phyloP scores from a whole-genome alignment of 179 eudicot species.

The Silene noctiflora region DNA sequence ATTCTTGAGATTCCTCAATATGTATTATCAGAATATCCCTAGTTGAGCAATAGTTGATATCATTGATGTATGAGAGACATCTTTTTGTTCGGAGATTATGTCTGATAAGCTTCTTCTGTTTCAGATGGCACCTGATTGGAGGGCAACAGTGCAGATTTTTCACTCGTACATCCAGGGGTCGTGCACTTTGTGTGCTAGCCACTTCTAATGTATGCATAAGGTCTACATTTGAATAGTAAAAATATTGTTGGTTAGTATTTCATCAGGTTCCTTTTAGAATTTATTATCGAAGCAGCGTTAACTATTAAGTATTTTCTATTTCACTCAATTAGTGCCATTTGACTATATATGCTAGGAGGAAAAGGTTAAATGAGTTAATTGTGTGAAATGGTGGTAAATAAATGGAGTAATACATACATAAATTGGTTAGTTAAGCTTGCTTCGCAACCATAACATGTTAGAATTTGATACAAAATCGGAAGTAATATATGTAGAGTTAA shows the following conservation, averaged over 20 bases:
- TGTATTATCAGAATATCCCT: neutral
- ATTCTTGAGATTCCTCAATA: neutral
- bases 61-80: neutral
- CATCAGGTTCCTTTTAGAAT: constrained; percentile 32
- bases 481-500: neutral
- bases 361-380: neutral
- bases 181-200: constrained; percentile 51
- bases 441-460: neutral
- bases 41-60: neutral
- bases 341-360: neutral
- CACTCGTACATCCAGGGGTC: constrained; percentile 39
- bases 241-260: constrained; percentile 48
- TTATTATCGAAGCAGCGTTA: constrained; percentile 12
- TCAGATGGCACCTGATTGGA: constrained; percentile 51
- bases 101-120: constrained; percentile 17
- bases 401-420: neutral
- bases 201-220: constrained; percentile 69
- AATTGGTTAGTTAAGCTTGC: neutral
- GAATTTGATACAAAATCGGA: neutral
- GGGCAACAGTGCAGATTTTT: constrained; percentile 29
- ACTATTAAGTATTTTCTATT: neutral
- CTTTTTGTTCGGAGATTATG: constrained; percentile 2
- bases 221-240: constrained; percentile 40
- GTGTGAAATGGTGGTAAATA: neutral
- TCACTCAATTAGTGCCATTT: neutral